These are phyloP conservation scores for Alternaria sp. DNA, from an alignment of 2,329 filamentous ascomycete species.

Conservation along the genomic window DNA sequence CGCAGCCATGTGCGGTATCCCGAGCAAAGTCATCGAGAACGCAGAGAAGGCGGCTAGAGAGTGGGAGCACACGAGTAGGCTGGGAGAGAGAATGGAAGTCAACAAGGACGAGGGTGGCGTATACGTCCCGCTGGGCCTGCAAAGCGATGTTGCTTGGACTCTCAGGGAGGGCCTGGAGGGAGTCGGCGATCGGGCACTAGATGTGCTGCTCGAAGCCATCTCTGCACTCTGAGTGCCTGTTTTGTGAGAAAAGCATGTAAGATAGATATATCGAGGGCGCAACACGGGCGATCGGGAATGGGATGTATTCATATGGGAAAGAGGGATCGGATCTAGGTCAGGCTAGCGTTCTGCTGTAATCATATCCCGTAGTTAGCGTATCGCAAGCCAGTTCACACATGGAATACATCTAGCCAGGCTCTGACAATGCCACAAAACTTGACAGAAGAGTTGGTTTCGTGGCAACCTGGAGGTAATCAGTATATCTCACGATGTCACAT, in stretches of 20 bases:
- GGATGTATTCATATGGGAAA: conserved; percentile 4
- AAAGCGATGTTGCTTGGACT: conserved; percentile 85
- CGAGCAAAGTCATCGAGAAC: conserved; percentile 77
- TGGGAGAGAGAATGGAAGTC: conserved; percentile 86
- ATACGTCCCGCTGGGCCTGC: conserved; percentile 81
- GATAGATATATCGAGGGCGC: neutral
- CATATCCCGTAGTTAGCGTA: conserved; percentile 1
- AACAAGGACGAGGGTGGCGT: conserved; percentile 72
- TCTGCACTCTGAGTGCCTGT: conserved; percentile 54
- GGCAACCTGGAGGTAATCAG: neutral
- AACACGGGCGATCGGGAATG: neutral
- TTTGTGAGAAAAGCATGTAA: neutral
- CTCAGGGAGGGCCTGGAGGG: conserved; percentile 62
- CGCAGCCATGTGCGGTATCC: conserved; percentile 96
- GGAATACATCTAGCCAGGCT: too few species aligned
- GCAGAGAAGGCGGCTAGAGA: conserved; percentile 88
- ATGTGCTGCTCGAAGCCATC: conserved; percentile 64
- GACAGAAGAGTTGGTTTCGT: rapidly evolving
- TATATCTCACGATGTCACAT: neutral
- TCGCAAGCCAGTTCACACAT: neutral
- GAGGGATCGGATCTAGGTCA: neutral
- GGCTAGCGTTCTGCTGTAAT: neutral
- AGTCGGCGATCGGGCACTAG: conserved; percentile 58
- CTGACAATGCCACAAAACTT: neutral
- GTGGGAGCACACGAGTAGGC: conserved; percentile 92